Conservation (phyloP, 2,329 filamentous ascomycete genomes). For the Trichoderma sp. region DNA sequence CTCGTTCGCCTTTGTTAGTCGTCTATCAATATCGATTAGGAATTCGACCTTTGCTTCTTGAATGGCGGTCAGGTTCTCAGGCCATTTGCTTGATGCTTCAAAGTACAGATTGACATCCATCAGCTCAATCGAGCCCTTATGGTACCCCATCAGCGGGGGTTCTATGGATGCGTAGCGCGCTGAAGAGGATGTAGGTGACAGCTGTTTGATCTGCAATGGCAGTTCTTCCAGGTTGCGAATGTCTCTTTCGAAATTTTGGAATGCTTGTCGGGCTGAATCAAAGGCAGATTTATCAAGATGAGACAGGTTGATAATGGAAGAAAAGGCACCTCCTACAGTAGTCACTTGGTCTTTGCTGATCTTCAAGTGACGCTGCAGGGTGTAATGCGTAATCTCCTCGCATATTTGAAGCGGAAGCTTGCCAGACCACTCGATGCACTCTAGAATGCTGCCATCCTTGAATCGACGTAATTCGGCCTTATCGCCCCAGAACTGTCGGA, state of each 20-base stretch:
- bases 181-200: constrained; percentile 72
- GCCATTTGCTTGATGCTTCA: constrained; percentile 91
- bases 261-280: constrained; percentile 69
- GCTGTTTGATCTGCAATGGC: constrained; percentile 81
- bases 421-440: constrained; percentile 85
- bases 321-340: constrained; percentile 56
- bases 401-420: constrained; percentile 67
- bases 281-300: constrained; percentile 63
- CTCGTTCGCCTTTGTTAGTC: constrained; percentile 65
- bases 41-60: constrained; percentile 95
- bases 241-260: constrained; percentile 73
- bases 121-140: constrained; percentile 53
- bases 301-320: constrained; percentile 52
- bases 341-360: constrained; percentile 57
- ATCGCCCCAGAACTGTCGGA: constrained; percentile 92
- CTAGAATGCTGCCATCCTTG: constrained; percentile 90
- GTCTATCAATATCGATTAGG: constrained; percentile 72
- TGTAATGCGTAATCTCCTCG: constrained; percentile 77
- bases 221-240: constrained; percentile 79
- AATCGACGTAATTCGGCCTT: constrained; percentile 92
- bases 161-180: constrained; percentile 73
- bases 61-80: constrained; percentile 86
- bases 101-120: constrained; percentile 87
- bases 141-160: constrained; percentile 46
- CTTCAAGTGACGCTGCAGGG: constrained; percentile 71